Conservation (phyloP, 2,329 filamentous ascomycete genomes). For the Fusarium nematophilum region DNA sequence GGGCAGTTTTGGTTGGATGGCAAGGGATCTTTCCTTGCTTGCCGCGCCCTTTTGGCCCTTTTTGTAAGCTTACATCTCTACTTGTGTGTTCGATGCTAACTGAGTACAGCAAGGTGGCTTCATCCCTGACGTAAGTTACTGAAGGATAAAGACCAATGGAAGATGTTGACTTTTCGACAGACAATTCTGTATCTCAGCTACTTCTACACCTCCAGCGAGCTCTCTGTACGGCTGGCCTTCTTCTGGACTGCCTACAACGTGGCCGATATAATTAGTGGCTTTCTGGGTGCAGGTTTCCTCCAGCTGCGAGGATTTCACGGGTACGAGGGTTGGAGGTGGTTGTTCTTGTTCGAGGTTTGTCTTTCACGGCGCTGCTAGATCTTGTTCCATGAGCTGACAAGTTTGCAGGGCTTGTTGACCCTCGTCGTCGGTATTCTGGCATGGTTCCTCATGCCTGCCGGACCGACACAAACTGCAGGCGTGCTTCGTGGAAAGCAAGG, state of each 20-base stretch:
- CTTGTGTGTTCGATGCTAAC: background rate
- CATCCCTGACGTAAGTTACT: constrained; percentile 24
- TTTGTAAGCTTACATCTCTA: background rate
- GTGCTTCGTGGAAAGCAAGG: constrained; percentile 65
- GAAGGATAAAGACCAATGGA: background rate
- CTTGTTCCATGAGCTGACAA: background rate
- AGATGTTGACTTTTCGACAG: constrained; percentile 29
- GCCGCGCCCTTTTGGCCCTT: constrained; percentile 24
- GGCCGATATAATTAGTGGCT: constrained; percentile 22
- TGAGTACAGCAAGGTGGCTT: constrained; percentile 14
- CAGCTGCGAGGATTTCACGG: constrained; percentile 62
- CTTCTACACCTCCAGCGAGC: constrained; percentile 66
- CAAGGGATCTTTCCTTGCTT: constrained; percentile 22
- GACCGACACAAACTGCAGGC: constrained; percentile 58
- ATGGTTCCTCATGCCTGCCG: constrained; percentile 40
- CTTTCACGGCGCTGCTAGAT: constrained; percentile 6
- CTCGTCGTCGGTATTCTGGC: constrained; percentile 38
- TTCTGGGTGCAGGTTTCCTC: constrained; percentile 60
- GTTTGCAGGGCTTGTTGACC: constrained; percentile 45
- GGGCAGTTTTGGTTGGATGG: constrained; percentile 13
- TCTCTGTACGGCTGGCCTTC: constrained; percentile 73
- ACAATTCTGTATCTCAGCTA: constrained; percentile 73
- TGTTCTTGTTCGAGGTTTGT: constrained; percentile 56
- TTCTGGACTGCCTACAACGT: constrained; percentile 66
- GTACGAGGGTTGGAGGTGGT: constrained; percentile 67